Evolutionary conservation across 768 basidiomycete genomes (phyloP).

Genomic region (Mycena galericulata): DNA sequence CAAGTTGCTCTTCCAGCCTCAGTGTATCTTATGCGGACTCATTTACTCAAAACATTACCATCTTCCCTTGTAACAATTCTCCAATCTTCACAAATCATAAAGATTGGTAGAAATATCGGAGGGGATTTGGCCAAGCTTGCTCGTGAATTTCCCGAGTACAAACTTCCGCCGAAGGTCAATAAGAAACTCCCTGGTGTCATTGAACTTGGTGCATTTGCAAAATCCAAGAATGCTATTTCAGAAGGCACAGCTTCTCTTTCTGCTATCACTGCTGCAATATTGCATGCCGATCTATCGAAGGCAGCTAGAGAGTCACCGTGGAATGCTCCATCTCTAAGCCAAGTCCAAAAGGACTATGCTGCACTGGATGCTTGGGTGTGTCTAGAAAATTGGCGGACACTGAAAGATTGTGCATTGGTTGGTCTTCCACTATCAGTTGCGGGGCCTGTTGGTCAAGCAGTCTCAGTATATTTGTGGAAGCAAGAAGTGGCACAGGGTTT

Average conservation of each 20-base stretch:
- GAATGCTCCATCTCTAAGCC: neutral
- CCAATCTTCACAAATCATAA: conserved; percentile 12
- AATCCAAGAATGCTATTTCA: conserved; percentile 28
- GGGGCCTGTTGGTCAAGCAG: conserved; percentile 29
- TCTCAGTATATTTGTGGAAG: conserved; percentile 22
- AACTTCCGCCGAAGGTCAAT: neutral
- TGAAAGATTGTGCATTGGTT: conserved; percentile 12
- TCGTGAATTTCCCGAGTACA: conserved; percentile 29
- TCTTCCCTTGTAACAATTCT: too few species aligned
- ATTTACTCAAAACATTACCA: too few species aligned
- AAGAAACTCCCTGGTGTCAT: neutral
- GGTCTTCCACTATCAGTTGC: conserved; percentile 21
- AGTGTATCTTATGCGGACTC: too few species aligned
- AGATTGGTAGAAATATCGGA: conserved; percentile 31
- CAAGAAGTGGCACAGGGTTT: conserved; percentile 25
- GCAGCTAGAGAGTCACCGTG: neutral
- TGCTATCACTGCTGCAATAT: conserved; percentile 1
- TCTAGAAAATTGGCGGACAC: conserved; percentile 11
- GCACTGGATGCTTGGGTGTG: conserved; percentile 26
- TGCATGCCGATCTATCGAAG: neutral
- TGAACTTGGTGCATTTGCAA: conserved; percentile 31
- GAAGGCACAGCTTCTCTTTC: conserved; percentile 29
- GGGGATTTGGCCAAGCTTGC: conserved; percentile 32
- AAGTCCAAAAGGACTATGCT: conserved; percentile 29
- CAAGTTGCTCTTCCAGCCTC: too few species aligned